Conservation (phyloP, 371 early-diverging fungal genomes). For the Lichtheimia ornata region DNA sequence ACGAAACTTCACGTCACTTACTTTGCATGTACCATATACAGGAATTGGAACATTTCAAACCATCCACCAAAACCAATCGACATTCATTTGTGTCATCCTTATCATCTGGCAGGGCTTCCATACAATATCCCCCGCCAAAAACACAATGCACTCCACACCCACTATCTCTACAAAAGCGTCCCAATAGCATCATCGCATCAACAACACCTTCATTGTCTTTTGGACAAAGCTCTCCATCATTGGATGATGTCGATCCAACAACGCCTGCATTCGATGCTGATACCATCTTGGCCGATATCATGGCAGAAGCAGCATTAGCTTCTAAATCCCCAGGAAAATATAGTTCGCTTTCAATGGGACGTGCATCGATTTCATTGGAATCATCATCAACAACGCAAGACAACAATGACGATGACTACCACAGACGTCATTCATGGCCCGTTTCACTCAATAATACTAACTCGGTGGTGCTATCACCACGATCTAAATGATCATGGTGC, state of each 20-base stretch:
- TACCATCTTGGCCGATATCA: not conserved
- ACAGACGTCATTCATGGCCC: not conserved
- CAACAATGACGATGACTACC: not conserved
- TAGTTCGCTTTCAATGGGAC: not conserved
- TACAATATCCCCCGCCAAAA: constrained; percentile 26
- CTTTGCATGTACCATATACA: not conserved
- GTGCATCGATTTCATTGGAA: not conserved
- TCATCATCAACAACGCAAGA: not conserved
- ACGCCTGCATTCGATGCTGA: not conserved
- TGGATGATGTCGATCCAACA: too few species aligned
- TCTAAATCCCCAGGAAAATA: not conserved
- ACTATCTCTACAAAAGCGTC: not conserved
- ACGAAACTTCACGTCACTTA: not conserved
- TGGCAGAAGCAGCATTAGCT: not conserved
- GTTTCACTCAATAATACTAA: too few species aligned
- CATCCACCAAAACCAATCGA: constrained; percentile 19
- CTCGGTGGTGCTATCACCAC: too few species aligned
- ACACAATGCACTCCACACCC: constrained; percentile 1
- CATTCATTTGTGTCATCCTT: constrained; percentile 34
- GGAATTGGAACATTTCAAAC: constrained; percentile 18
- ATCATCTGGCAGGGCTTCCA: constrained; percentile 47
- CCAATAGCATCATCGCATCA: not conserved
- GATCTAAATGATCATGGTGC: too few species aligned
- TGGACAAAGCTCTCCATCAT: too few species aligned
- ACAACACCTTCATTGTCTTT: too few species aligned